These are phyloP conservation scores for Hypoxylon sp. DNA, from an alignment of 2,329 filamentous ascomycete genomes.

Conservation along the genomic window DNA sequence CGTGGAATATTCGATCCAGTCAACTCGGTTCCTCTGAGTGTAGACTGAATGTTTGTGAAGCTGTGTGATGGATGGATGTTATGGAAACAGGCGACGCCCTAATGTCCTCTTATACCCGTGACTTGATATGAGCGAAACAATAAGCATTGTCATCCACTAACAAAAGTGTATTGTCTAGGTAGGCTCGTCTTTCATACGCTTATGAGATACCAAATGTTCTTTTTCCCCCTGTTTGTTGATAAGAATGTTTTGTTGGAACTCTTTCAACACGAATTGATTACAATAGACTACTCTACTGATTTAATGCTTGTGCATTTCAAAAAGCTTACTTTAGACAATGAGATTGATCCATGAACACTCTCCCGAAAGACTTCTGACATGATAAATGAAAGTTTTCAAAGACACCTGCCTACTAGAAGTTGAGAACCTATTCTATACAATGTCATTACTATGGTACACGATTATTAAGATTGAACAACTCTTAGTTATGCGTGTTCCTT, in stretches of 20 bases:
- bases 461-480: background rate
- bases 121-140: background rate
- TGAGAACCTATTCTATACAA: background rate
- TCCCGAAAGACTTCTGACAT: background rate
- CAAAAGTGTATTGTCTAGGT: slow-evolving; percentile 15
- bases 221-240: background rate
- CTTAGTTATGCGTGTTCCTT: background rate
- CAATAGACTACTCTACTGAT: background rate
- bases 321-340: background rate
- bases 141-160: slow-evolving; percentile 11
- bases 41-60: slow-evolving; percentile 30
- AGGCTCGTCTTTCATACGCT: background rate
- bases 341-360: background rate
- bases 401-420: background rate
- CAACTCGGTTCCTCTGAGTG: slow-evolving; percentile 19
- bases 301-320: background rate
- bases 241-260: background rate
- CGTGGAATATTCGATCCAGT: slow-evolving; percentile 17
- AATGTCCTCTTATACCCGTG: slow-evolving; percentile 18
- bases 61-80: slow-evolving; percentile 17
- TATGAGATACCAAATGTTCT: background rate
- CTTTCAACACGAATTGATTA: background rate
- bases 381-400: background rate
- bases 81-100: background rate
- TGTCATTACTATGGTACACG: background rate